Conservation (phyloP, 495 filamentous ascomycete species). For the Xylaria flabelliformis region DNA sequence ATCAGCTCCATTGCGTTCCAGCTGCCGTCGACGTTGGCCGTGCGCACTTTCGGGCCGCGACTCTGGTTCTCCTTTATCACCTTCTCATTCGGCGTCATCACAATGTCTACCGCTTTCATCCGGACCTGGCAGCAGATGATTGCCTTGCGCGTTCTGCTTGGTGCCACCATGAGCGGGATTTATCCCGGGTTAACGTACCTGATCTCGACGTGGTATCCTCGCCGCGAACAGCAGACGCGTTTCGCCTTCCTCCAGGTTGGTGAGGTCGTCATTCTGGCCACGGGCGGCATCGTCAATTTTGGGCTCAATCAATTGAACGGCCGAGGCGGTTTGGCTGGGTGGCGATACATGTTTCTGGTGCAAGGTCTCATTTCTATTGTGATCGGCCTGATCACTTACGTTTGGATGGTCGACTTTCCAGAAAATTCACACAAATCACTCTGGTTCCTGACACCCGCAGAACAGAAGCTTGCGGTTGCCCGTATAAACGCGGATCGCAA, state of each 20-base stretch:
- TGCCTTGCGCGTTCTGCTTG: slow-evolving; percentile 70
- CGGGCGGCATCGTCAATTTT: slow-evolving; percentile 75
- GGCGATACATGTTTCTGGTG: slow-evolving; percentile 81
- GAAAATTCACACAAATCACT: slow-evolving; percentile 68
- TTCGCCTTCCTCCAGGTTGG: slow-evolving; percentile 77
- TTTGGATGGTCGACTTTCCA: slow-evolving; percentile 84
- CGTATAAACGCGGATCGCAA: slow-evolving; percentile 69
- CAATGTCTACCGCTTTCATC: slow-evolving; percentile 73
- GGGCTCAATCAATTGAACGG: slow-evolving; percentile 71
- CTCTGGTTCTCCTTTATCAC: slow-evolving; percentile 73
- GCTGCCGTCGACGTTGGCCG: slow-evolving; percentile 73
- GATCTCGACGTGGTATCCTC: slow-evolving; percentile 75
- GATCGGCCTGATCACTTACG: slow-evolving; percentile 72
- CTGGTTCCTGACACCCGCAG: slow-evolving; percentile 65
- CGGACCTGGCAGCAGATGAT: slow-evolving; percentile 78
- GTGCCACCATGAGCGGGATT: slow-evolving; percentile 71
- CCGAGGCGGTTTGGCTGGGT: slow-evolving; percentile 65
- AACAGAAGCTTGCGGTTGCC: slow-evolving; percentile 61
- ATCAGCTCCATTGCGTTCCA: slow-evolving; percentile 77
- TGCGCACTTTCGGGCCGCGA: slow-evolving; percentile 71
- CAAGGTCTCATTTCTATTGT: slow-evolving; percentile 68
- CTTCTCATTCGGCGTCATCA: slow-evolving; percentile 72
- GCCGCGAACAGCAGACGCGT: slow-evolving; percentile 74
- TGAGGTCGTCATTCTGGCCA: slow-evolving; percentile 71
- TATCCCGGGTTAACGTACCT: slow-evolving; percentile 76